Conservation (phyloP, 768 basidiomycete species). For the Coprinopsis sp. region DNA sequence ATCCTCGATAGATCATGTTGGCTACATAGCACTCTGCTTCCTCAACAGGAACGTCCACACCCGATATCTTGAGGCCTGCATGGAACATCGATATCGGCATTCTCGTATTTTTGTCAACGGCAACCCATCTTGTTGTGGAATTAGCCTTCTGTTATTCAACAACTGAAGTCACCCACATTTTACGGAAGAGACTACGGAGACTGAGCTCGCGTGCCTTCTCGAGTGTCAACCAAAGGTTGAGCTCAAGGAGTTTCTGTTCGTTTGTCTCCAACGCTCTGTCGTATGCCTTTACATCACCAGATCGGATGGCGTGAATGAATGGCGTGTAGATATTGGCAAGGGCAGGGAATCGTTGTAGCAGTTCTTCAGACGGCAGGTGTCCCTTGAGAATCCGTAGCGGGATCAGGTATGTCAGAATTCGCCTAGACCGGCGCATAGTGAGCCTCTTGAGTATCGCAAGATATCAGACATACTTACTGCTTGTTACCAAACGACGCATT, state of each 20-base stretch:
- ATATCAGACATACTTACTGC: constrained; percentile 49
- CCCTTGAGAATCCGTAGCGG: constrained; percentile 87
- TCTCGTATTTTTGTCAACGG: constrained; percentile 64
- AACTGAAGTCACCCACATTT: constrained; percentile 48
- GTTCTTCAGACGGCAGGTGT: constrained; percentile 69
- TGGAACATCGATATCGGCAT: constrained; percentile 83
- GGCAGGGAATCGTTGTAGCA: constrained; percentile 70
- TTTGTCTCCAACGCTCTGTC: constrained; percentile 69
- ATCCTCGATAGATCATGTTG: constrained; percentile 92
- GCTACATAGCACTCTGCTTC: constrained; percentile 93
- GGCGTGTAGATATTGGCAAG: constrained; percentile 71
- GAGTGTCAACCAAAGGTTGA: constrained; percentile 81
- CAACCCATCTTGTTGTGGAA: constrained; percentile 63
- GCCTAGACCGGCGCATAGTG: constrained; percentile 40
- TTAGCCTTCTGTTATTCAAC: background rate
- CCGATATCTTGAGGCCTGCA: constrained; percentile 65
- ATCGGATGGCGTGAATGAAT: constrained; percentile 74
- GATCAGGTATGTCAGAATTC: constrained; percentile 87
- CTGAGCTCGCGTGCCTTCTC: constrained; percentile 89
- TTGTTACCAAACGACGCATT: constrained; percentile 66
- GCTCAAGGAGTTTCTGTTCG: constrained; percentile 74
- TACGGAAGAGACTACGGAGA: constrained; percentile 74
- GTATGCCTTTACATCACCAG: constrained; percentile 74
- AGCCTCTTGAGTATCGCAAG: background rate
- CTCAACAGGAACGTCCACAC: constrained; percentile 63